A percentile compares a stretch with the other conserved stretches of the same genome.
Conservation (phyloP, 108 stramenopile species). For the Nitzschia sp. region DNA sequence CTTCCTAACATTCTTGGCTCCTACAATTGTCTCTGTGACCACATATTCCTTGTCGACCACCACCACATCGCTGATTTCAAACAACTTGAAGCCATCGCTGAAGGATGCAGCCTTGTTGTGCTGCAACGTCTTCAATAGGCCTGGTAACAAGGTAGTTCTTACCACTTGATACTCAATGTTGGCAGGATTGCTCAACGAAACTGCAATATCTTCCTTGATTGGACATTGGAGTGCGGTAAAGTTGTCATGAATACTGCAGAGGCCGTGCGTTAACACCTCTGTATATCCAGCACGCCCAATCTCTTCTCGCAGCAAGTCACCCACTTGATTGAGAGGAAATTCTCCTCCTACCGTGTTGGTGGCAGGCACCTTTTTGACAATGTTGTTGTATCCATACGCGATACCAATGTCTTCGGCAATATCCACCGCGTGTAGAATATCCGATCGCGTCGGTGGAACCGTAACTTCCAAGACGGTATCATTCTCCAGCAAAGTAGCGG, state of each 20-base stretch:
- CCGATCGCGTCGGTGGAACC: constrained; percentile 96
- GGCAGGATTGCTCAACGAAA: constrained; percentile 94
- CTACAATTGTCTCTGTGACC: constrained; percentile 89
- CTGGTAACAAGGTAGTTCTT: constrained; percentile 95
- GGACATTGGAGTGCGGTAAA: constrained; percentile 85
- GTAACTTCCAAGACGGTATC: constrained; percentile 85
- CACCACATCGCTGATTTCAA: constrained; percentile 97
- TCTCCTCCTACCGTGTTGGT: constrained; percentile 38
- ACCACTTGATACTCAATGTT: constrained; percentile 98
- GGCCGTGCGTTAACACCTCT: constrained; percentile 91
- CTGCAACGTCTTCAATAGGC: constrained; percentile 93
- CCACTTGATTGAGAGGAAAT: constrained; percentile 56
- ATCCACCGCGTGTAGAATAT: constrained; percentile 97
- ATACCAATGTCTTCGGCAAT: constrained; percentile 99
- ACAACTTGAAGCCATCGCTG: constrained; percentile 85
- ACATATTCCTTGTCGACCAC: constrained; percentile 83
- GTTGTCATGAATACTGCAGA: constrained; percentile 92
- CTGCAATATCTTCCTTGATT: constrained; percentile 58
- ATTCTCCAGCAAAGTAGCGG: constrained; percentile 74
- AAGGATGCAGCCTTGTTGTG: constrained; percentile 88
- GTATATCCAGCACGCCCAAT: constrained; percentile 94
- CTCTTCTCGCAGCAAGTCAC: constrained; percentile 96
- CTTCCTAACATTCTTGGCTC: constrained; percentile 88
- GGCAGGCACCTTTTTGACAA: constrained; percentile 76
- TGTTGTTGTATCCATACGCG: constrained; percentile 99